A percentile compares a stretch with the other conserved stretches of the same genome.
These are phyloP conservation scores for Candida berthetii DNA, from an alignment of 805 yeast genomes.

Conservation along the genomic window DNA sequence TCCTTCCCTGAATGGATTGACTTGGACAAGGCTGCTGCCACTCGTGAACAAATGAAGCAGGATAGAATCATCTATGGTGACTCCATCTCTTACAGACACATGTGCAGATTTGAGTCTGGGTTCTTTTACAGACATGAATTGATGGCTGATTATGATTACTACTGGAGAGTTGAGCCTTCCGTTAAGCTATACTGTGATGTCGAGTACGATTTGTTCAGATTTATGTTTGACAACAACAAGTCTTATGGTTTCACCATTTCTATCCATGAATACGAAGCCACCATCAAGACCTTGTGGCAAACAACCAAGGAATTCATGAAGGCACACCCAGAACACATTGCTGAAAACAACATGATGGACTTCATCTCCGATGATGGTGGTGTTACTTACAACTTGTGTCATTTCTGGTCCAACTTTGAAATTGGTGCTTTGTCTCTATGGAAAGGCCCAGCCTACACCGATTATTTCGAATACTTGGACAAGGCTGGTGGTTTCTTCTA, in stretches of 20 bases:
- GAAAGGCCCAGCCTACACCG: slow-evolving; percentile 63
- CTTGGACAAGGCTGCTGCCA: slow-evolving; percentile 52
- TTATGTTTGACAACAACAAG: slow-evolving; percentile 72
- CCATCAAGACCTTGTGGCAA: slow-evolving; percentile 75
- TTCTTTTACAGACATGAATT: slow-evolving; percentile 78
- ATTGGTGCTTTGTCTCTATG: slow-evolving; percentile 69
- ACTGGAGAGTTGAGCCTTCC: slow-evolving; percentile 95
- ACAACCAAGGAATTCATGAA: slow-evolving; percentile 56
- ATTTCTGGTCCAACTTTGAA: slow-evolving; percentile 91
- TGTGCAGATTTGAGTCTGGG: slow-evolving; percentile 91
- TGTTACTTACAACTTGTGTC: slow-evolving; percentile 70
- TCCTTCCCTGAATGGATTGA: slow-evolving; percentile 82
- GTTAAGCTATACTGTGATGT: slow-evolving; percentile 77
- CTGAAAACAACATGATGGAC: slow-evolving; percentile 56
- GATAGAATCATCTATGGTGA: slow-evolving; percentile 53
- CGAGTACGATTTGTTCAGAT: slow-evolving; percentile 74
- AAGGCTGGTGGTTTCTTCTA: slow-evolving; percentile 90
- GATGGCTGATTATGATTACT: slow-evolving; percentile 74
- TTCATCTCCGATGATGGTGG: slow-evolving; percentile 73
- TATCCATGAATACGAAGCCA: slow-evolving; percentile 64
- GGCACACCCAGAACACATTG: slow-evolving; percentile 53
- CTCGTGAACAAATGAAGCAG: slow-evolving; percentile 43
- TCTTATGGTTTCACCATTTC: slow-evolving; percentile 76
- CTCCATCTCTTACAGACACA: slow-evolving; percentile 70
- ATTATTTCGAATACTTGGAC: slow-evolving; percentile 72